These are phyloP conservation scores for Colletotrichum scovillei DNA, from an alignment of 2,329 filamentous ascomycete species.

Conservation along the genomic window DNA sequence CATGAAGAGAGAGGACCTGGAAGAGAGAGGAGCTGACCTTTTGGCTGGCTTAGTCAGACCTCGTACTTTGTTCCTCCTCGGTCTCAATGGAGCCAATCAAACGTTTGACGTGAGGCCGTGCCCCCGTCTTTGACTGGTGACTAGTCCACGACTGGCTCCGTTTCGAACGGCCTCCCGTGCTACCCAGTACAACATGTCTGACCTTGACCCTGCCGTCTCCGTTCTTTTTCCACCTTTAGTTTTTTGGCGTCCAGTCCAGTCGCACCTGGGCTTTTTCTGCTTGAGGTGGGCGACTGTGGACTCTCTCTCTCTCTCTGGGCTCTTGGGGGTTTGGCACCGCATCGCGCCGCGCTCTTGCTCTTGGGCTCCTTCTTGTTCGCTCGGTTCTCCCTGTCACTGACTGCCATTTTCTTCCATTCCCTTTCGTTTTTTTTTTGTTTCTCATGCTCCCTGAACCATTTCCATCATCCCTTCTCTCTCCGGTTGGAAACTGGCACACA, in stretches of 20 bases:
- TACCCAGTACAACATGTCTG: not conserved
- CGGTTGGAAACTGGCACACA: not conserved
- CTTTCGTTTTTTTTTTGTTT: not conserved
- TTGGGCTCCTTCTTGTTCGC: not conserved
- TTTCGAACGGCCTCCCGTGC: constrained; percentile 1
- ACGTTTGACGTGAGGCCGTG: not conserved
- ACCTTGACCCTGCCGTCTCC: not conserved
- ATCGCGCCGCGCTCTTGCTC: not conserved
- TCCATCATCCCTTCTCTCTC: not conserved
- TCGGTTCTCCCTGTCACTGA: not conserved
- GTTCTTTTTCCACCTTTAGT: not conserved
- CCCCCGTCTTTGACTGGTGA: not conserved
- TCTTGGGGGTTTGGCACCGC: not conserved
- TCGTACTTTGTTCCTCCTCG: not conserved
- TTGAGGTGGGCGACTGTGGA: too few relatives aligned
- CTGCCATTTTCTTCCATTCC: not conserved
- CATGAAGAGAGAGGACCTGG: too few relatives aligned
- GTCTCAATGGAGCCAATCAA: not conserved
- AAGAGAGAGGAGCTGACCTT: not conserved
- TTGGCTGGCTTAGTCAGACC: not conserved
- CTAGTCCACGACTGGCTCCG: not conserved
- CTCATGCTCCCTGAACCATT: not conserved
- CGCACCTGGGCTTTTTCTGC: not conserved
- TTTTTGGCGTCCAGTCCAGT: not conserved
- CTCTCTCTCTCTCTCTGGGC: not conserved